Evolutionary conservation across 2,329 filamentous ascomycete species (phyloP).

Genomic region (Dendryphion nanum): DNA sequence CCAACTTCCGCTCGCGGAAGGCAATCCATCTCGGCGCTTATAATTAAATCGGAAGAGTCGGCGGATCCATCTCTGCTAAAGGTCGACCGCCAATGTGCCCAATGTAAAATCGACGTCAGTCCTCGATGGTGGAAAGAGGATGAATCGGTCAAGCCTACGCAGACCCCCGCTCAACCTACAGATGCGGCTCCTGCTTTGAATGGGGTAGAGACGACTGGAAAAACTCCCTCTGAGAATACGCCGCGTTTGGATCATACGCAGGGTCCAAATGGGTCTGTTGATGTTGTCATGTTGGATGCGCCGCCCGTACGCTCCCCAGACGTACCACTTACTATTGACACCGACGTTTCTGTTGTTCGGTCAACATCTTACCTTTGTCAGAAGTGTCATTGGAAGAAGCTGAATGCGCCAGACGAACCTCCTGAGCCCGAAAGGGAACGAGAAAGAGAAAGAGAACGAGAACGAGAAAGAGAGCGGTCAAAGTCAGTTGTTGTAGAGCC

Average conservation of each 20-base stretch:
- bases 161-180: slow-evolving; percentile 11
- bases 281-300: slow-evolving; percentile 31
- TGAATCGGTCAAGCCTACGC: slow-evolving; percentile 8
- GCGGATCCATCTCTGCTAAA: slow-evolving; percentile 28
- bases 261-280: slow-evolving; percentile 18
- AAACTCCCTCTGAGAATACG: slow-evolving; percentile 11
- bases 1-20: slow-evolving; percentile 35
- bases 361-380: slow-evolving; percentile 43
- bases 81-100: slow-evolving; percentile 41
- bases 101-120: slow-evolving; percentile 63
- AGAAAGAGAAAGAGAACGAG: too few relatives aligned
- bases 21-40: slow-evolving; percentile 34
- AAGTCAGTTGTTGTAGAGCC: slow-evolving; percentile 30
- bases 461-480: slow-evolving; percentile 29
- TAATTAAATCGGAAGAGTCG: slow-evolving; percentile 37
- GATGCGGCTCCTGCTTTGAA: slow-evolving; percentile 23
- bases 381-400: slow-evolving; percentile 49
- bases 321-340: slow-evolving; percentile 21
- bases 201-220: slow-evolving; percentile 17
- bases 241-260: slow-evolving; percentile 15
- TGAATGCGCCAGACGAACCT: slow-evolving; percentile 33
- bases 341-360: slow-evolving; percentile 13
- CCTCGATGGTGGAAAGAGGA: slow-evolving; percentile 56
- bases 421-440: too few relatives aligned
- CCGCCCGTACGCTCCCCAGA: slow-evolving; percentile 19